Evolutionary conservation across 1,139 yeast species (phyloP).

Genomic region (Blastobotrys illinoisensis): DNA sequence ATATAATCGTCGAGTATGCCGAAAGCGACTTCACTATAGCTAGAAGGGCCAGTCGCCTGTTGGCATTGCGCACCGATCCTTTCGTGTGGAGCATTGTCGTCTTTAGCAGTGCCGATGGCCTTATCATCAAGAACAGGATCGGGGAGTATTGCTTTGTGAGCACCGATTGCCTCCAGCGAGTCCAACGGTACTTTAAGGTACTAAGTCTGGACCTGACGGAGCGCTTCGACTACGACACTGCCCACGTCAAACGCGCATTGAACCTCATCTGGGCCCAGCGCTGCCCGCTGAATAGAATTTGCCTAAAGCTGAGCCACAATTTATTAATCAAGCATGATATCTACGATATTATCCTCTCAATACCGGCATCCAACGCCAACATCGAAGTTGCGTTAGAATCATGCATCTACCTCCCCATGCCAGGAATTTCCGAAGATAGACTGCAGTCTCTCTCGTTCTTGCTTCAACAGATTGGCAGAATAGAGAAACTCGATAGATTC

Average conservation of each 20-base stretch:
- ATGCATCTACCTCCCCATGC: not conserved
- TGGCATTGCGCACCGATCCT: not conserved
- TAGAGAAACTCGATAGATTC: not conserved
- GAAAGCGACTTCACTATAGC: not conserved
- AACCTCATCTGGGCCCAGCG: not conserved
- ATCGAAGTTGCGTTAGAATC: not conserved
- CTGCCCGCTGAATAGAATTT: not conserved
- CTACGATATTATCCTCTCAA: not conserved
- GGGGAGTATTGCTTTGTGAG: not conserved
- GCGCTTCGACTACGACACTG: not conserved
- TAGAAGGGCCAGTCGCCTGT: not conserved
- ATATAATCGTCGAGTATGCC: not conserved
- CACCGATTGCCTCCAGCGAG: not conserved
- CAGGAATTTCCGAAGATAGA: not conserved
- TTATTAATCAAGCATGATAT: not conserved
- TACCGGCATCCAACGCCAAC: not conserved
- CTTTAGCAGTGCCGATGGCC: not conserved
- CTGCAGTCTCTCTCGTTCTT: not conserved
- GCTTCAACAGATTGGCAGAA: not conserved
- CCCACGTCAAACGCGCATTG: not conserved
- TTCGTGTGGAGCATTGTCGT: not conserved
- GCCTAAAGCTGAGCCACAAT: not conserved
- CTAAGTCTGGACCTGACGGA: not conserved
- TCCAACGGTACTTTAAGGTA: not conserved
- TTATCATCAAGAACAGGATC: not conserved